Evolutionary conservation across 106 monocot genomes (phyloP), one percentile per base, ranked within the genome.

Genomic region (Platanthera guangdongensis): DNA sequence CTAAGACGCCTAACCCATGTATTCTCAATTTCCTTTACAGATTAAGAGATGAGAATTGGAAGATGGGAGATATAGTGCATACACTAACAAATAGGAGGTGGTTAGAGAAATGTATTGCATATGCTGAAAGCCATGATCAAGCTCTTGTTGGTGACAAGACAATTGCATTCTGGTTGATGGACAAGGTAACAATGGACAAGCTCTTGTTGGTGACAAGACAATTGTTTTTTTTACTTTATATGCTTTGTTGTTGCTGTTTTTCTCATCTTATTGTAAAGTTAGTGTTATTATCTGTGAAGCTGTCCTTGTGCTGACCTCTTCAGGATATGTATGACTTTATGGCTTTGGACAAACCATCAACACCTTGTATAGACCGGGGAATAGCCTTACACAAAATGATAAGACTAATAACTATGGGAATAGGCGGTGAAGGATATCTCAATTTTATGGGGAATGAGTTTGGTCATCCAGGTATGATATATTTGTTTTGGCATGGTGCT

Each of bases 371-470:
- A 25, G 97, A 99, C 81, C 94, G 94, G 32, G 97, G 97, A 79
- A 99, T 99, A 78, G 91, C 97, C 64, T 83, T 99, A 21, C 94
- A 99, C 74, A 99, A 99, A 80, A 99, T 99, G 97, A 94, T 99
- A 80, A 89, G 97, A 48, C 79, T 99, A 75, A 52, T 99, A 51
- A 99, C 97, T 39, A 94, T 99, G 90, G 94, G 89, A 47, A 76
- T 99, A 70, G 97, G 97, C 52, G 97, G 97, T 30, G 97, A 99
- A 88, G 94, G 97, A 30, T 99, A 99, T 84, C 94, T 99, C 0
- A 99, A 99, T 89, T 99, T 99, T 72, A 99, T 99, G 97, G 97
- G 97, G 68, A 99, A 99, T 90, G 97, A 99, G 77, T 99, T 99
- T 92, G 94, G 94, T 18, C 97, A 99, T 85, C 89, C 97, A 70